These are phyloP conservation scores for Zygosaccharomyces bailii DNA, from an alignment of 805 yeast genomes.

Conservation along the genomic window DNA sequence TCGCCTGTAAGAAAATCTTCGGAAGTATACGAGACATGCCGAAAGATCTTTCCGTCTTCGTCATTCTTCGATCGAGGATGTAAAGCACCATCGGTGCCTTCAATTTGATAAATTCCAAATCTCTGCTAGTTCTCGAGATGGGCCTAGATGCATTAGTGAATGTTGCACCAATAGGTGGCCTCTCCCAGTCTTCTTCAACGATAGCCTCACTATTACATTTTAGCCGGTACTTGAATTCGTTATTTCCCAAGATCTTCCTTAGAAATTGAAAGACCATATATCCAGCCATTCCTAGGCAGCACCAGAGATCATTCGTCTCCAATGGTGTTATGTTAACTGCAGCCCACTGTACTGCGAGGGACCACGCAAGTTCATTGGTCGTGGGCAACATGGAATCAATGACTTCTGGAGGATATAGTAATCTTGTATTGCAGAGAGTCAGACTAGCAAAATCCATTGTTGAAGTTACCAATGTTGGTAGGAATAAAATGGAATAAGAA, in stretches of 20 bases:
- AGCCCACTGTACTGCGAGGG: conserved; percentile 86
- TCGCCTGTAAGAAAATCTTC: conserved; percentile 84
- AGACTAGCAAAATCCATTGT: conserved; percentile 58
- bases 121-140: conserved; percentile 36
- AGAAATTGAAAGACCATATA: conserved; percentile 77
- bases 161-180: conserved; percentile 77
- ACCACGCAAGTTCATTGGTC: conserved; percentile 64
- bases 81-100: conserved; percentile 84
- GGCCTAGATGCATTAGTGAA: conserved; percentile 35
- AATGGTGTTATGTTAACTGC: conserved; percentile 87
- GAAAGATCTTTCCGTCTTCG: conserved; percentile 90
- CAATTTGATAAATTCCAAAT: conserved; percentile 63
- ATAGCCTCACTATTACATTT: conserved; percentile 62
- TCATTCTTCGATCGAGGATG: conserved; percentile 87
- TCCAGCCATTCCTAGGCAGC: conserved; percentile 77
- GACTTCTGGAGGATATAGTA: conserved; percentile 66
- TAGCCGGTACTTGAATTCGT: conserved; percentile 72
- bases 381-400: conserved; percentile 75
- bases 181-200: conserved; percentile 71
- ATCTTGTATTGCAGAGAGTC: conserved; percentile 56
- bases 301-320: conserved; percentile 80
- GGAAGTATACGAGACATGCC: conserved; percentile 91
- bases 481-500: conserved; percentile 72
- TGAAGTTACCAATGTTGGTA: conserved; percentile 50
- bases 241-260: conserved; percentile 70